A percentile compares a stretch with the other conserved stretches of the same genome.
Conservation (phyloP, 345 rosid genomes). For the Gossypioides kirkii region DNA sequence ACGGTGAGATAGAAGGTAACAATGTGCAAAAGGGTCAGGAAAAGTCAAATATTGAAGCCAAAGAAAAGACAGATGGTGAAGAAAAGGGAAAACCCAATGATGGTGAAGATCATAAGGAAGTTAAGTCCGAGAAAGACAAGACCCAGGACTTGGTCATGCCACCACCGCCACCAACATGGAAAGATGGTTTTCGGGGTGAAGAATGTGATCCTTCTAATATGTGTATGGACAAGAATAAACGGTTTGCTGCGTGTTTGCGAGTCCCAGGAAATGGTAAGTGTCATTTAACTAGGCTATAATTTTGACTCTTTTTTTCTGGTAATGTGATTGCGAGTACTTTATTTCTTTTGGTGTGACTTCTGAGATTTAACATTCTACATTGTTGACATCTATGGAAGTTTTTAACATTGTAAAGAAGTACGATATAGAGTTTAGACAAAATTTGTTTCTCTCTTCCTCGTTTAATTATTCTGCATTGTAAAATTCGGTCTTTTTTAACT, state of each 20-base stretch:
- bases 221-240: slow-evolving; percentile 46
- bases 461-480: not conserved
- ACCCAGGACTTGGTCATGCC: not conserved
- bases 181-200: slow-evolving; percentile 39
- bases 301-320: slow-evolving; percentile 1
- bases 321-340: not conserved
- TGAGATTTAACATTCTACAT: not conserved
- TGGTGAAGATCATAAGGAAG: slow-evolving; percentile 10
- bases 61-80: slow-evolving; percentile 10
- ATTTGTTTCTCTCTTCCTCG: not conserved
- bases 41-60: not conserved
- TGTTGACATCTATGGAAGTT: not conserved
- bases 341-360: not conserved
- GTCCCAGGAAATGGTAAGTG: slow-evolving; percentile 70
- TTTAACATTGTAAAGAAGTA: not conserved
- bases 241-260: slow-evolving; percentile 72
- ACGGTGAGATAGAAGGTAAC: not conserved
- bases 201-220: slow-evolving; percentile 63
- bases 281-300: not conserved
- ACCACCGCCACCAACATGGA: slow-evolving; percentile 10
- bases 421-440: not conserved
- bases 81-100: slow-evolving; percentile 10
- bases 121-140: slow-evolving; percentile 11
- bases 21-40: not conserved
- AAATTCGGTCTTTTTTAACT: slow-evolving; percentile 17